Conservation (phyloP, 179 eudicot species). For the Corrigiola litoralis region DNA sequence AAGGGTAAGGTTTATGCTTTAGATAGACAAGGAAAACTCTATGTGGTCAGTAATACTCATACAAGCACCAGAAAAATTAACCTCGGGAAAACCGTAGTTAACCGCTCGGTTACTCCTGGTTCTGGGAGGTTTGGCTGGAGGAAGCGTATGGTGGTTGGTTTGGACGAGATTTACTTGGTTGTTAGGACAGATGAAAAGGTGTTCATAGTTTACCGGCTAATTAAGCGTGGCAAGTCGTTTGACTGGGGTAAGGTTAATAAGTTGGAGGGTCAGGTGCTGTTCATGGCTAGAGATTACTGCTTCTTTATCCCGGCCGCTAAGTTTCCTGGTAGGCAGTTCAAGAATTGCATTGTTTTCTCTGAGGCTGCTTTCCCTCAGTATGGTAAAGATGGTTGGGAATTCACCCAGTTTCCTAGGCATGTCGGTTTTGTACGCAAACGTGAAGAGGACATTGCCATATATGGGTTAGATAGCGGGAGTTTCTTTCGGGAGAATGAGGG, state of each 20-base stretch:
- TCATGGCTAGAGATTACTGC: not conserved
- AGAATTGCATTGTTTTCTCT: constrained; percentile 6
- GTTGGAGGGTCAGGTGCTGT: not conserved
- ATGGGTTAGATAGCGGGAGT: not conserved
- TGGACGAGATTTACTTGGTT: not conserved
- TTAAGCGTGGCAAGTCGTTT: not conserved
- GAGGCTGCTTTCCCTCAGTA: constrained; percentile 3
- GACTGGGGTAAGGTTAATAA: not conserved
- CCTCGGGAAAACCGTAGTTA: not conserved
- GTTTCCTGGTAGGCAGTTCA: constrained; percentile 1
- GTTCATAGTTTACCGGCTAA: not conserved
- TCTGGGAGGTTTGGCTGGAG: not conserved
- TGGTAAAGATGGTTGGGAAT: not conserved
- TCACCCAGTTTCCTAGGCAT: not conserved
- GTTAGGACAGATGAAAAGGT: not conserved
- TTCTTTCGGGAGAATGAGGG: not conserved
- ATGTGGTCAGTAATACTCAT: not conserved
- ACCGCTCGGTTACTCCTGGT: too few relatives aligned
- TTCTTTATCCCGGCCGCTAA: not conserved
- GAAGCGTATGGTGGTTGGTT: not conserved
- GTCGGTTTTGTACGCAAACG: not conserved
- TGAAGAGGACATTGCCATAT: constrained; percentile 4
- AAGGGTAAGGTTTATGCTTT: not conserved
- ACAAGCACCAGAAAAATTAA: not conserved
- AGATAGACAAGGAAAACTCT: not conserved